Evolutionary conservation across 2,329 filamentous ascomycete genomes (phyloP).

Genomic region (Tricladium varicosporioides): DNA sequence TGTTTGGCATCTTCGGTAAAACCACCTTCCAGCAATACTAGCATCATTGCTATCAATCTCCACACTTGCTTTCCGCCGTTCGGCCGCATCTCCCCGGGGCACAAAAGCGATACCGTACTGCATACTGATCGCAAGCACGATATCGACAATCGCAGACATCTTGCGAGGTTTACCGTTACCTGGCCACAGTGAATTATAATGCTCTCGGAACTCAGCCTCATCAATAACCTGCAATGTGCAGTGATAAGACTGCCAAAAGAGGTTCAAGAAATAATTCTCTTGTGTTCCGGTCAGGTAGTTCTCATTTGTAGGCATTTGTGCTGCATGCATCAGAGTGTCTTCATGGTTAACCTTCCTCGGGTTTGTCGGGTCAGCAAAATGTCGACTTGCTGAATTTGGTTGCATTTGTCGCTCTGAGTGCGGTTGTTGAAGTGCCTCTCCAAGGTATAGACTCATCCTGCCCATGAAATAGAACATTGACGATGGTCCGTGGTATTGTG

Average conservation of each 20-base stretch:
- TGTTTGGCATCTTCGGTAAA: conserved; percentile 40
- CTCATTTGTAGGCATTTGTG: conserved; percentile 14
- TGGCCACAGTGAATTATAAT: conserved; percentile 43
- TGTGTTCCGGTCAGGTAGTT: conserved; percentile 38
- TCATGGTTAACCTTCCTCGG: background rate
- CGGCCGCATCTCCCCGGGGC: conserved; percentile 4
- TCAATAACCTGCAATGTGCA: conserved; percentile 42
- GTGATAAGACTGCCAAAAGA: conserved; percentile 49
- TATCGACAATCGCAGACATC: conserved; percentile 50
- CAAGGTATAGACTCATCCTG: conserved; percentile 40
- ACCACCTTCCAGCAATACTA: conserved; percentile 36
- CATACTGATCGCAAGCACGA: conserved; percentile 50
- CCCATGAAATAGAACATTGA: conserved; percentile 46
- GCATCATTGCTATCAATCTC: conserved; percentile 29
- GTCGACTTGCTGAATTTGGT: conserved; percentile 27
- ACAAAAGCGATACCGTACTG: conserved; percentile 41
- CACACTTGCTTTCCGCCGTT: conserved; percentile 14
- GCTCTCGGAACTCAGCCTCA: conserved; percentile 42
- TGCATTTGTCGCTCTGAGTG: conserved; percentile 33
- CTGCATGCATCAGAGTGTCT: background rate
- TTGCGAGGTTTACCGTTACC: conserved; percentile 33
- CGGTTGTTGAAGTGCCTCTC: conserved; percentile 34
- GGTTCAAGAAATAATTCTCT: conserved; percentile 46
- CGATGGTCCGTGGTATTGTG: conserved; percentile 43
- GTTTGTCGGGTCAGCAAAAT: background rate